Percentiles rank a stretch among this genome's conserved stretches.
Evolutionary conservation across 495 filamentous ascomycete species (phyloP).

Genomic region (Astrothelium macrocarpum): DNA sequence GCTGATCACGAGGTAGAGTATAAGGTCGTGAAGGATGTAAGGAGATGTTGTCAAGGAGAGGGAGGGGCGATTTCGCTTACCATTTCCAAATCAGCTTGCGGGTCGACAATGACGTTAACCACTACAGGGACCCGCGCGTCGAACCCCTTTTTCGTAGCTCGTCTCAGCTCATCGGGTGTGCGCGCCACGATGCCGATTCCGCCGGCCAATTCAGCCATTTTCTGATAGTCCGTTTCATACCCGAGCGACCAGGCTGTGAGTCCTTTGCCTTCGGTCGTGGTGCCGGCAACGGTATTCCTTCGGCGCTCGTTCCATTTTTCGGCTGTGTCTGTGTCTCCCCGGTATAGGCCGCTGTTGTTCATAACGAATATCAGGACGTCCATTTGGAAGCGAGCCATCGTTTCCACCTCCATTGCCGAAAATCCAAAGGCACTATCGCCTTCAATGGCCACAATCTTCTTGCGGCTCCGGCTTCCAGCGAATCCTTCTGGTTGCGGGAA

Average conservation of each 20-base stretch:
- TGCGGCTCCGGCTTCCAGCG: slow-evolving; percentile 27
- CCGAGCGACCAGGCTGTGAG: slow-evolving; percentile 48
- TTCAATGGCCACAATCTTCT: slow-evolving; percentile 54
- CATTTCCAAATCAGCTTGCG: slow-evolving; percentile 16
- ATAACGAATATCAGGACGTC: slow-evolving; percentile 54
- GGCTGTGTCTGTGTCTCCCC: slow-evolving; percentile 40
- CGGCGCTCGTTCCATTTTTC: slow-evolving; percentile 37
- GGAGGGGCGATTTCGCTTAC: slow-evolving; percentile 8
- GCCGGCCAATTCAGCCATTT: slow-evolving; percentile 48
- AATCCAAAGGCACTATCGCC: slow-evolving; percentile 58
- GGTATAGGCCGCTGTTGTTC: slow-evolving; percentile 58
- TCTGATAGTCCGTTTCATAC: slow-evolving; percentile 51
- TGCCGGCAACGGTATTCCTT: slow-evolving; percentile 31
- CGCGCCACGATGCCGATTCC: slow-evolving; percentile 47
- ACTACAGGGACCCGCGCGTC: slow-evolving; percentile 41
- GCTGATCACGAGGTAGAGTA: background rate
- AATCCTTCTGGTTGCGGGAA: slow-evolving; percentile 22
- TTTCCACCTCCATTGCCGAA: slow-evolving; percentile 54
- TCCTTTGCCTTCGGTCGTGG: slow-evolving; percentile 28
- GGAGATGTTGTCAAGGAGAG: background rate
- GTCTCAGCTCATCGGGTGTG: slow-evolving; percentile 43
- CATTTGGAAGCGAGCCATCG: slow-evolving; percentile 53
- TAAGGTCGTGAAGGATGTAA: background rate
- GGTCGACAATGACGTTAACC: slow-evolving; percentile 53
- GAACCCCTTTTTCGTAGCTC: slow-evolving; percentile 46